Evolutionary conservation across 441 rosid species (phyloP).

Genomic region (Populus hybrid): DNA sequence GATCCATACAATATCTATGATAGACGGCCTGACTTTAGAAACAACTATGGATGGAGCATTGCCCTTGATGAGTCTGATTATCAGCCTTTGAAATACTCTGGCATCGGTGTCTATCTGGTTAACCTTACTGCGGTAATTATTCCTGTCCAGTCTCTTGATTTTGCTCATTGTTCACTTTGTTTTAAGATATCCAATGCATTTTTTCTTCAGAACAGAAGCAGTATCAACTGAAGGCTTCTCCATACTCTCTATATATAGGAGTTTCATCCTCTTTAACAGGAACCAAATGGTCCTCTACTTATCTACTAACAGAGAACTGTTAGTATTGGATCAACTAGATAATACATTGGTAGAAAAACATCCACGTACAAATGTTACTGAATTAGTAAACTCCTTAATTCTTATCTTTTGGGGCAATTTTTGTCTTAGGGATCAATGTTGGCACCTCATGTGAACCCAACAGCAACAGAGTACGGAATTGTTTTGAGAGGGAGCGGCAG

Average conservation of each 20-base stretch:
- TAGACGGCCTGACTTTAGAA: slow-evolving; percentile 44
- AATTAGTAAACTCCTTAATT: not conserved
- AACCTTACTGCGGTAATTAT: slow-evolving; percentile 68
- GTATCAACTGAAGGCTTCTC: not conserved
- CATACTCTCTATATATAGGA: too few relatives aligned
- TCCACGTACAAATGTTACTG: not conserved
- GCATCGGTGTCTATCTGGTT: slow-evolving; percentile 65
- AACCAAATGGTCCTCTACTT: not conserved
- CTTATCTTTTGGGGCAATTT: not conserved
- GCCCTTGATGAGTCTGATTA: slow-evolving; percentile 57
- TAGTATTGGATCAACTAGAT: not conserved
- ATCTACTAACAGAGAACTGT: not conserved
- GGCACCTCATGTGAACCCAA: slow-evolving; percentile 88
- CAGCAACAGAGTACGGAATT: slow-evolving; percentile 71
- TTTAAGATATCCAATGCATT: not conserved
- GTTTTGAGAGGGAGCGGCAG: slow-evolving; percentile 62
- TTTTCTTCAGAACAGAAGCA: not conserved
- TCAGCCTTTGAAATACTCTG: slow-evolving; percentile 58
- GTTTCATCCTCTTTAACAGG: not conserved
- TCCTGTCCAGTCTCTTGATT: not conserved
- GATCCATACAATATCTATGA: slow-evolving; percentile 64
- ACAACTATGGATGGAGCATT: slow-evolving; percentile 73
- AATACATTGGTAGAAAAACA: not conserved
- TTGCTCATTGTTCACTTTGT: not conserved
- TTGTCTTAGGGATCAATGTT: slow-evolving; percentile 72